Evolutionary conservation across 2,329 filamentous ascomycete species (phyloP).

Genomic region (Arthrocladium fulminans): DNA sequence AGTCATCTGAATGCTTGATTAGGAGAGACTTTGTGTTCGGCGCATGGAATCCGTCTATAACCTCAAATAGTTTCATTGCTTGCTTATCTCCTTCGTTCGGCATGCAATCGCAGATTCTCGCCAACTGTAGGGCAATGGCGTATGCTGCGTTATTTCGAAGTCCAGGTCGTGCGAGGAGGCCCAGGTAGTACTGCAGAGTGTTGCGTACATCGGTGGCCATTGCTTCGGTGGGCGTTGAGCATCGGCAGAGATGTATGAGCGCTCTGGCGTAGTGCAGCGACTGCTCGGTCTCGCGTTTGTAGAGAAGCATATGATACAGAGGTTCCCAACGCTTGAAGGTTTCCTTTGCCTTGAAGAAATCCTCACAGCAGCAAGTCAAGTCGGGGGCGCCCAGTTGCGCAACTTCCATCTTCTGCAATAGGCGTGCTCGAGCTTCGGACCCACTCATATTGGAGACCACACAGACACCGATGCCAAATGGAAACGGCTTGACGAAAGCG

Average conservation of each 20-base stretch:
- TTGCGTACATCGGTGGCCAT: background rate
- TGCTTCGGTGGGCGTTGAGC: background rate
- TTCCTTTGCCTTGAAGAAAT: background rate
- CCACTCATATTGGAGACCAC: background rate
- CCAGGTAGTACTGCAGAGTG: background rate
- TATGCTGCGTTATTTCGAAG: background rate
- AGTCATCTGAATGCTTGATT: background rate
- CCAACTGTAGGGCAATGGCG: background rate
- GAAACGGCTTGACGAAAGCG: no score
- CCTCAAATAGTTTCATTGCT: background rate
- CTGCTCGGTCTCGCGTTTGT: background rate
- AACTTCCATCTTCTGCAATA: conserved; percentile 2
- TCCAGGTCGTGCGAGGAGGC: background rate
- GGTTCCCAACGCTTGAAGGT: background rate
- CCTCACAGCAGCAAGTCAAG: background rate
- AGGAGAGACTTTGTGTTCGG: background rate
- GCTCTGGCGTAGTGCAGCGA: conserved; percentile 2
- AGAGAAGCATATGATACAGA: background rate
- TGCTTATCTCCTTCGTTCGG: background rate
- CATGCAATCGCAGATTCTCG: background rate
- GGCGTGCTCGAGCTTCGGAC: background rate
- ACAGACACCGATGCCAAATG: background rate
- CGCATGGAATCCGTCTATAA: background rate
- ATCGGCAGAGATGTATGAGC: background rate
- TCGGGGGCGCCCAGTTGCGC: background rate